phyloP scores from a whole-genome alignment of 192 early-diverging fungal species.

The Kickxella alabastrina region DNA sequence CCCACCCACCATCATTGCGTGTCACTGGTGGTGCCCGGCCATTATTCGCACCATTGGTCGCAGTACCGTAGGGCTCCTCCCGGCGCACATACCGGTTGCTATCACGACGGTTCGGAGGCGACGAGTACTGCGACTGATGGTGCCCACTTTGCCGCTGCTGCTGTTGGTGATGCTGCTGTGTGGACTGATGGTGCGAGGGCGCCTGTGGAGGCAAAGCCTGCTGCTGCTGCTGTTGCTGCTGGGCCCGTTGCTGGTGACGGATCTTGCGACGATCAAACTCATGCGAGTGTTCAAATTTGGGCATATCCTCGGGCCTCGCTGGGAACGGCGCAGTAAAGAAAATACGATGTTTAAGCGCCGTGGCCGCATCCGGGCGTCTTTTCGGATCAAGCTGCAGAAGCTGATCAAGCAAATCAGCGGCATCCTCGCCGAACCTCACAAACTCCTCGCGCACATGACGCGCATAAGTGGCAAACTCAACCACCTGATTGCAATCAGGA shows the following conservation, averaged over 20 bases:
- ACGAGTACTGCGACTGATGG: conserved; percentile 29
- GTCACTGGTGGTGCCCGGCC: conserved; percentile 1
- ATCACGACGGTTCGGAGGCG: conserved; percentile 21
- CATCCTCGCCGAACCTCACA: conserved; percentile 54
- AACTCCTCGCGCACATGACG: conserved; percentile 63
- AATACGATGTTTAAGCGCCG: conserved; percentile 77
- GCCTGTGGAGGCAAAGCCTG: conserved; percentile 8
- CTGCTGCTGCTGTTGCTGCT: conserved; percentile 11
- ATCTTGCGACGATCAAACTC: conserved; percentile 66
- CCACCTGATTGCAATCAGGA: conserved; percentile 54
- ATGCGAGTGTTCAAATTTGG: conserved; percentile 73
- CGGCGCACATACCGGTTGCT: conserved; percentile 20
- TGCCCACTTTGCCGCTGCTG: conserved; percentile 14
- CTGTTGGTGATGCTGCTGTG: conserved; percentile 5
- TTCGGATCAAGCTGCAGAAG: conserved; percentile 75
- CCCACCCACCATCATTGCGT: conserved; percentile 18
- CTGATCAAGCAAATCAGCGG: conserved; percentile 72
- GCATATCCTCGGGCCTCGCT: conserved; percentile 64
- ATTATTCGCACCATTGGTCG: neutral
- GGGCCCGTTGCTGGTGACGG: conserved; percentile 8
- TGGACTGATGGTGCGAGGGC: conserved; percentile 9
- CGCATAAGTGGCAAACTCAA: conserved; percentile 52
- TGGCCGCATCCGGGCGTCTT: conserved; percentile 65
- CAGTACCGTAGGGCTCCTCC: conserved; percentile 18
- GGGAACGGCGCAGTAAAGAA: conserved; percentile 73